These are phyloP conservation scores for Pestalotiopsis sp. DNA, from an alignment of 2,329 filamentous ascomycete genomes.

Conservation along the genomic window DNA sequence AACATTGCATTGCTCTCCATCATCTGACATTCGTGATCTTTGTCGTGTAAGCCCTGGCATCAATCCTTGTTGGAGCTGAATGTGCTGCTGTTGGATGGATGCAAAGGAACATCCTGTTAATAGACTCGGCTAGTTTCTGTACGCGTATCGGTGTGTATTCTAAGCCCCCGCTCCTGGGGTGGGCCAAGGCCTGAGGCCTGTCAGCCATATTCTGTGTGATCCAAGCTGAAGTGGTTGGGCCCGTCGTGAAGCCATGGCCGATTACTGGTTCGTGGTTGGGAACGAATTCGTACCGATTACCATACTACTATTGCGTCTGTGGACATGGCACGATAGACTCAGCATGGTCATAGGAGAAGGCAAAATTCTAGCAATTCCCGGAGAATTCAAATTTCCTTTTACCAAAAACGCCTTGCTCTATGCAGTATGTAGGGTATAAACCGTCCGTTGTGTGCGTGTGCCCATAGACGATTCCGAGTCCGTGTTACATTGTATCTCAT, in stretches of 20 bases:
- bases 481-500: slow-evolving; percentile 3
- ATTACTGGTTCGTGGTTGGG: no score
- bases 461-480: slow-evolving; percentile 1
- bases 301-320: no score
- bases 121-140: no score
- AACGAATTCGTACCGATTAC: no score
- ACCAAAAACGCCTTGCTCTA: slow-evolving; percentile 12
- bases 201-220: no score
- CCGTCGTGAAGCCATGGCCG: no score
- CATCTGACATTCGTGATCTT: not conserved
- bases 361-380: not conserved
- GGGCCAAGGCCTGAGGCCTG: no score
- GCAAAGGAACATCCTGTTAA: no score
- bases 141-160: no score
- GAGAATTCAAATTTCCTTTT: not conserved
- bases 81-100: not conserved
- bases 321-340: no score
- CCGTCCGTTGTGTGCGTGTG: not conserved
- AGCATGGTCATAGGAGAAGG: not conserved
- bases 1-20: not conserved
- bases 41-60: not conserved
- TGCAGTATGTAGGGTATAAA: slow-evolving; percentile 12
- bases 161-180: no score
- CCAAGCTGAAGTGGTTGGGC: no score
- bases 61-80: not conserved